Percentiles rank a stretch among this genome's conserved stretches.
Evolutionary conservation across 306 rosid genomes (phyloP).

Genomic region (Ochetophila trinervis): DNA sequence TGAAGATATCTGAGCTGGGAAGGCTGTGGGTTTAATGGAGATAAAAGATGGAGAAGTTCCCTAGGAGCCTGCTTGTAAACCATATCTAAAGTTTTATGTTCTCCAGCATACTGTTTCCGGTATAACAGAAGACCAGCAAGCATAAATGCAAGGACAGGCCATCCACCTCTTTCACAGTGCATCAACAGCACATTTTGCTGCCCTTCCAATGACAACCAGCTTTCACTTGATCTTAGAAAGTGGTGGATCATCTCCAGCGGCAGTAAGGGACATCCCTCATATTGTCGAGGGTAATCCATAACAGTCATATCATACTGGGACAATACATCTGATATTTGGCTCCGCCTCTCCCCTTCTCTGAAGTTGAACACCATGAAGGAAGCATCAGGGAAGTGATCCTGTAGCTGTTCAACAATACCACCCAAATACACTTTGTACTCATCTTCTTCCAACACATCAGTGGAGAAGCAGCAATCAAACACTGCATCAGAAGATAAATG

Average conservation of each 20-base stretch:
- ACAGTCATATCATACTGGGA: slow-evolving; percentile 96
- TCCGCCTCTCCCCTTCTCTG: slow-evolving; percentile 78
- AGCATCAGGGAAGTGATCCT: slow-evolving; percentile 86
- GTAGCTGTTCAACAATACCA: slow-evolving; percentile 85
- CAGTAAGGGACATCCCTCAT: slow-evolving; percentile 83
- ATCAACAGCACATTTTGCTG: slow-evolving; percentile 89
- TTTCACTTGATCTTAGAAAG: slow-evolving; percentile 96
- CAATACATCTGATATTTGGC: slow-evolving; percentile 73
- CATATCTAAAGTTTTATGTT: slow-evolving; percentile 94
- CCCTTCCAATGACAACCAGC: slow-evolving; percentile 95
- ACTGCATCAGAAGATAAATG: slow-evolving; percentile 36
- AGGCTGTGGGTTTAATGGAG: slow-evolving; percentile 87
- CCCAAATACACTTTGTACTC: slow-evolving; percentile 82
- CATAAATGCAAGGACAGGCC: slow-evolving; percentile 99
- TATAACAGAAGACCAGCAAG: slow-evolving; percentile 83
- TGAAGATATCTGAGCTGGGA: slow-evolving; percentile 98
- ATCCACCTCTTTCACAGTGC: slow-evolving; percentile 98
- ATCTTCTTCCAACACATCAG: slow-evolving; percentile 81
- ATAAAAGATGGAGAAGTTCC: slow-evolving; percentile 77
- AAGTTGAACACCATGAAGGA: slow-evolving; percentile 98
- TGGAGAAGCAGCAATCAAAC: slow-evolving; percentile 97
- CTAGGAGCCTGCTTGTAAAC: slow-evolving; percentile 97
- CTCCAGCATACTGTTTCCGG: slow-evolving; percentile 90
- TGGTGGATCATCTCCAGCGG: slow-evolving; percentile 94
- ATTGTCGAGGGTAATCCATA: slow-evolving; percentile 96